These are phyloP conservation scores for Verticillium nonalfalfae DNA, from an alignment of 2,329 filamentous ascomycete genomes.

Conservation along the genomic window DNA sequence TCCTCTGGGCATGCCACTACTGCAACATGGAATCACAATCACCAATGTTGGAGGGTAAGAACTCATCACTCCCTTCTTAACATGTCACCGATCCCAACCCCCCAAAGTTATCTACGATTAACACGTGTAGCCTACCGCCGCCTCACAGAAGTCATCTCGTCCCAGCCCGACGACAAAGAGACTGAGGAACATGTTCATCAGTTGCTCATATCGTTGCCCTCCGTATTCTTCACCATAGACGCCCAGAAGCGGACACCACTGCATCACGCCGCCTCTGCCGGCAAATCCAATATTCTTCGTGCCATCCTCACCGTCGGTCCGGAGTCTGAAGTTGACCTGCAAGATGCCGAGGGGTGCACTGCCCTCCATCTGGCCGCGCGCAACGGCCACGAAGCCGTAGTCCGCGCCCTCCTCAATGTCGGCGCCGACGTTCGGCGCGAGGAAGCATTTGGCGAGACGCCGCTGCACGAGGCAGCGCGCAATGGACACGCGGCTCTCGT, in stretches of 20 bases:
- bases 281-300: constrained; percentile 4
- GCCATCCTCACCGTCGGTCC: constrained; percentile 7
- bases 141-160: constrained; percentile 10
- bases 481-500: constrained; percentile 7
- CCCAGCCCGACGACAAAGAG: constrained; percentile 1
- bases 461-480: constrained; percentile 9
- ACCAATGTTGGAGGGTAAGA: constrained; percentile 10
- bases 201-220: constrained; percentile 10
- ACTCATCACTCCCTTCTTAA: too few species aligned
- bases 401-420: constrained; percentile 2
- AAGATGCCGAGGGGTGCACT: constrained; percentile 8
- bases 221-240: constrained; percentile 9
- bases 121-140: constrained; percentile 7
- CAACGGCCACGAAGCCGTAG: constrained; percentile 10
- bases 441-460: constrained; percentile 10
- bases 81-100: too few species aligned
- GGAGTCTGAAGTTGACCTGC: constrained; percentile 6
- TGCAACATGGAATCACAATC: constrained; percentile 6
- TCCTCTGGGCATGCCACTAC: neutral
- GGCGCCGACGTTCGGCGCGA: constrained; percentile 11
- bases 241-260: constrained; percentile 8
- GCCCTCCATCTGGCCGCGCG: constrained; percentile 10
- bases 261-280: constrained; percentile 10
- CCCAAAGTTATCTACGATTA: neutral
- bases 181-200: constrained; percentile 8